phyloP scores from a whole-genome alignment of 352 stramenopile species.

The Globisporangium solare region DNA sequence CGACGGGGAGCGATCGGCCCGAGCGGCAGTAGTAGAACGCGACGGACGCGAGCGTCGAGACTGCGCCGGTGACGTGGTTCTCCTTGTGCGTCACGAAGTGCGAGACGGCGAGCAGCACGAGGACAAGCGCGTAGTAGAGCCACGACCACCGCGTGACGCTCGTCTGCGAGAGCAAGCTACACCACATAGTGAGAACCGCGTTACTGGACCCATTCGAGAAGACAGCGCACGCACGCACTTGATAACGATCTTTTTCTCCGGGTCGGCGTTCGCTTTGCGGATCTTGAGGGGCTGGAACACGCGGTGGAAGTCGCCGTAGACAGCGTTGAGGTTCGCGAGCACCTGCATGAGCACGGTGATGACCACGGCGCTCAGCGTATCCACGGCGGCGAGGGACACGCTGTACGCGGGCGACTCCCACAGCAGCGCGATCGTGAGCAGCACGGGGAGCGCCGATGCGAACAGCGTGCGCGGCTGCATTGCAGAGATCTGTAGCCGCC shows the following conservation, averaged over 20 bases:
- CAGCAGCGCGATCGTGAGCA: constrained; percentile 52
- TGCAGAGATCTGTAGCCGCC: constrained; percentile 25
- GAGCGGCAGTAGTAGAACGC: constrained; percentile 56
- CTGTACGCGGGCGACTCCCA: constrained; percentile 5
- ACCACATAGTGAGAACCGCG: background rate
- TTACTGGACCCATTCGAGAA: too few species aligned
- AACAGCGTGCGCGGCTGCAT: constrained; percentile 59
- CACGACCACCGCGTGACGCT: constrained; percentile 69
- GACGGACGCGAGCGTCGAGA: constrained; percentile 28
- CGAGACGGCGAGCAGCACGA: constrained; percentile 27
- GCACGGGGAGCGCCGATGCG: constrained; percentile 41
- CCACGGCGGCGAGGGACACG: constrained; percentile 32
- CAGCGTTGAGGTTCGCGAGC: constrained; percentile 60
- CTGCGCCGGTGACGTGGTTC: constrained; percentile 20
- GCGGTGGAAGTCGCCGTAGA: constrained; percentile 73
- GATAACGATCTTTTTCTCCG: constrained; percentile 56
- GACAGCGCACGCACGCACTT: constrained; percentile 31
- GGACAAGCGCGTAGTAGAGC: constrained; percentile 43
- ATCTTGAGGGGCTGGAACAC: constrained; percentile 33
- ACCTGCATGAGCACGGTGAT: constrained; percentile 63
- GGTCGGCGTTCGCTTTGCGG: constrained; percentile 17
- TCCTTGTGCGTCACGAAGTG: constrained; percentile 43
- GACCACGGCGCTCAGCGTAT: constrained; percentile 29
- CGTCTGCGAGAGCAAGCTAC: constrained; percentile 65
- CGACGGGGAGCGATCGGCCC: constrained; percentile 25